These are phyloP conservation scores for Herpotrichia juniperi DNA, from an alignment of 2,329 filamentous ascomycete species.

Conservation along the genomic window DNA sequence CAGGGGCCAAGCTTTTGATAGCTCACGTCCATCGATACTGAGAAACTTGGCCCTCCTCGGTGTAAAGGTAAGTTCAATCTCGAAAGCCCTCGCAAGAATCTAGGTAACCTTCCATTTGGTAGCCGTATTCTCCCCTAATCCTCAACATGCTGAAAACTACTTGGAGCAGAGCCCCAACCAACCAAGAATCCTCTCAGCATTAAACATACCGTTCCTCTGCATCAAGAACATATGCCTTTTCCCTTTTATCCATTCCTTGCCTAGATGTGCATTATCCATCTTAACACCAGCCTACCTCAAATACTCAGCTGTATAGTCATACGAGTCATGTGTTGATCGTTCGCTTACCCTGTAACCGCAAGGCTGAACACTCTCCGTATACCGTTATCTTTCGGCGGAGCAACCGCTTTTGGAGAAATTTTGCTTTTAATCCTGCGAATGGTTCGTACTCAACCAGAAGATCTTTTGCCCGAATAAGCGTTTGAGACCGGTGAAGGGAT, in stretches of 20 bases:
- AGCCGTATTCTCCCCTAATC: background rate
- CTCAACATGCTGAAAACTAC: too few species aligned
- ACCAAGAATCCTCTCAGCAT: slow-evolving; percentile 12
- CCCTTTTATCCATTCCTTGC: slow-evolving; percentile 67
- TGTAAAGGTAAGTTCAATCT: too few species aligned
- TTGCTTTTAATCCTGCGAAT: slow-evolving; percentile 25
- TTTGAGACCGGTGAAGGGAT: slow-evolving; percentile 22
- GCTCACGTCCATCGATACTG: too few species aligned
- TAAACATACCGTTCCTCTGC: slow-evolving; percentile 38
- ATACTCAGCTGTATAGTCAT: slow-evolving; percentile 61
- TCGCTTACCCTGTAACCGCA: slow-evolving; percentile 60
- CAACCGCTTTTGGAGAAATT: slow-evolving; percentile 24
- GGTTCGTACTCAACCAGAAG: slow-evolving; percentile 42
- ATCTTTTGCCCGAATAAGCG: slow-evolving; percentile 39
- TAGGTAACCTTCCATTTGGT: background rate
- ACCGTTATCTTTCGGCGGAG: slow-evolving; percentile 26
- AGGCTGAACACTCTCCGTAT: slow-evolving; percentile 50
- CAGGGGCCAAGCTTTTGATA: too few species aligned
- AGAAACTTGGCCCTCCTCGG: too few species aligned
- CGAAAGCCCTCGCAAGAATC: too few species aligned
- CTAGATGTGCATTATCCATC: slow-evolving; percentile 35
- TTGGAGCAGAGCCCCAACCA: slow-evolving; percentile 2
- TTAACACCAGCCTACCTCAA: slow-evolving; percentile 52
- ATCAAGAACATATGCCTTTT: slow-evolving; percentile 51
- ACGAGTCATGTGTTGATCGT: slow-evolving; percentile 58